Percentiles rank a stretch among this genome's conserved stretches.
phyloP scores from a whole-genome alignment of 2,329 filamentous ascomycete species.

The Trichoderma brevicompactum region DNA sequence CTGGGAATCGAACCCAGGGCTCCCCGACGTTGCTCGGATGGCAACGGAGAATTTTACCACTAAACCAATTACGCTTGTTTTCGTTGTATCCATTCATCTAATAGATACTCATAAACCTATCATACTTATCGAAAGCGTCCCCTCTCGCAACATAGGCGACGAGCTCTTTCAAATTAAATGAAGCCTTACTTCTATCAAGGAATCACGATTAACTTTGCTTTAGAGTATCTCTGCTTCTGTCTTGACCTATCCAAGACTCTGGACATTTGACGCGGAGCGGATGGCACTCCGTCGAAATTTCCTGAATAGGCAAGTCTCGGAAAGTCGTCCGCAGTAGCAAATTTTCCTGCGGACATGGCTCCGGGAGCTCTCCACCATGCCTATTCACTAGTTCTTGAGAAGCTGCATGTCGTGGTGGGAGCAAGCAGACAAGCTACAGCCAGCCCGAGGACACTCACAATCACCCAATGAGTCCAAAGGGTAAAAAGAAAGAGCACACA shows the following conservation, averaged over 20 bases:
- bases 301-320: constrained; percentile 18
- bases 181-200: too few species aligned
- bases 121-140: accelerated
- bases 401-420: neutral
- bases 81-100: accelerated
- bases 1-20: constrained; percentile 31
- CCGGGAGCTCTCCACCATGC: neutral
- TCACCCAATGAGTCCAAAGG: neutral
- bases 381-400: neutral
- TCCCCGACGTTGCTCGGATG: constrained; percentile 30
- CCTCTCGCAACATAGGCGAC: too few species aligned
- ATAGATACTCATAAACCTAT: neutral
- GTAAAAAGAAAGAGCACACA: neutral
- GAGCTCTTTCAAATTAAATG: too few species aligned
- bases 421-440: neutral
- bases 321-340: neutral
- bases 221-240: neutral
- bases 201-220: neutral
- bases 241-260: too few species aligned
- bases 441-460: neutral
- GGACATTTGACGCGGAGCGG: neutral
- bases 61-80: constrained; percentile 30
- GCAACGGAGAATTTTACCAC: constrained; percentile 31
- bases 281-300: neutral
- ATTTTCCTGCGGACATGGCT: neutral